Evolutionary conservation across 768 basidiomycete species (phyloP), one percentile per base, ranked within the genome.

Genomic region (Tulasnella sp.): DNA sequence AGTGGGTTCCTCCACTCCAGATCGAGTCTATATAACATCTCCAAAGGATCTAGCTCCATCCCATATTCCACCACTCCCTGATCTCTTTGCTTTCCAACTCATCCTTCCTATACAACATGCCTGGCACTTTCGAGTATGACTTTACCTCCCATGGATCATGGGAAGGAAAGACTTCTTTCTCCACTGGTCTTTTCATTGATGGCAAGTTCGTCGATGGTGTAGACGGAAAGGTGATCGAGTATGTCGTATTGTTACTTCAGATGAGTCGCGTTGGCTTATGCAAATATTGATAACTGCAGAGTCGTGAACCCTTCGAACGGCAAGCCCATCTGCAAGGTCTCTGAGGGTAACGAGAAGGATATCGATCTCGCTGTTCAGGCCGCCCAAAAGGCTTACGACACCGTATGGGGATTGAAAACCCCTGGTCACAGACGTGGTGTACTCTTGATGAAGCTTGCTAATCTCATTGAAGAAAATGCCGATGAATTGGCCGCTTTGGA

Each of bases 401-500:
- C 74, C 5, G 62, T 64, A 33, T 88, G 88, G 84, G 84, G 84
- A 29, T 64, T 78, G 53, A 77, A 79, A 52, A 60, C 64, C 16
- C 65, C 78, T 5, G 82, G 78, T 15, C 12, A 59, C 4, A 57
- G 68, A 50, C 77, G 84, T 20, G 71, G 75, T 34, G 64, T 66
- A 50, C 67, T 83, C 19, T 64, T 92, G 28, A 63, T 63, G 59
- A 79, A 78, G 58, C 71, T 91, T 41, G 79, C 79, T 1, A 67
- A 73, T 28, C 64, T 82, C 48, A 71, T 91, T 60, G 79, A 83
- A 58, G 55, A 66, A 35, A 62, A 87, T 64, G 59, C 61, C 1
- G 79, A 83, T 27, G 74, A 77, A 48, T 68, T 89, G 48, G 76
- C 82, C 1, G 83, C 83, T 0, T 63, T 90, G 34, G 87, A 90